Evolutionary conservation across 2,329 filamentous ascomycete species (phyloP), one percentile per base, ranked within the genome.

Genomic region (Dryadomyces quercus-mongolicae): DNA sequence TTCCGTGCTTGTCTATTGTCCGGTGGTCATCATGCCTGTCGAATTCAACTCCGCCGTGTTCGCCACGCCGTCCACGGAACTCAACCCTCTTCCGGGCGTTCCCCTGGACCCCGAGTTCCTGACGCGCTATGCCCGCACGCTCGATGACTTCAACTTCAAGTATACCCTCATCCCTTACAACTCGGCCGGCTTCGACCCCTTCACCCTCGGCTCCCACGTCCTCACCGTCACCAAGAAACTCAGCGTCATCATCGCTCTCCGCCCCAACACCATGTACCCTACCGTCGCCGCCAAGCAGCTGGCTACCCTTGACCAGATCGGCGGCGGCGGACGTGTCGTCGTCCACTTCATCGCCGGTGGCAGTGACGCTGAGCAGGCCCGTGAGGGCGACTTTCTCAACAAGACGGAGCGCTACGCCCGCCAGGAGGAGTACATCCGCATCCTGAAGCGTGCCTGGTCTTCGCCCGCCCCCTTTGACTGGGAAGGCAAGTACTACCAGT

Each of bases 301-400:
- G 1, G 78, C 80, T 2, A 82, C 80, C 0, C 73, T 83, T 0
- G 78, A 82, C 58, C 79, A 82, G 58, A 73, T 82, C 31, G 76
- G 75, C 62, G 66, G 25, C 25, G 25, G 80, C 8, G 74, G 79
- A 9, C 78, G 73, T 4, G 78, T 82, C 0, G 80, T 60, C 6
- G 80, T 60, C 25, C 80, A 83, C 60, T 81, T 82, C 61, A 82
- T 83, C 58, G 80, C 80, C 0, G 80, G 80, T 31, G 80, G 80
- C 49, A 80, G 72, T 54, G 80, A 83, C 54, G 73, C 65, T 2
- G 80, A 83, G 57, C 80, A 83, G 63, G 78, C 77, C 1, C 71
- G 70, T 25, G 80, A 82, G 62, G 80, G 80, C 10, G 80, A 83
- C 58, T 82, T 80, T 60, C 61, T 81, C 2, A 69, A 61, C 62